Base-by-base conservation (phyloP, 805 yeast species). In the Sungouiella blattae region DNA sequence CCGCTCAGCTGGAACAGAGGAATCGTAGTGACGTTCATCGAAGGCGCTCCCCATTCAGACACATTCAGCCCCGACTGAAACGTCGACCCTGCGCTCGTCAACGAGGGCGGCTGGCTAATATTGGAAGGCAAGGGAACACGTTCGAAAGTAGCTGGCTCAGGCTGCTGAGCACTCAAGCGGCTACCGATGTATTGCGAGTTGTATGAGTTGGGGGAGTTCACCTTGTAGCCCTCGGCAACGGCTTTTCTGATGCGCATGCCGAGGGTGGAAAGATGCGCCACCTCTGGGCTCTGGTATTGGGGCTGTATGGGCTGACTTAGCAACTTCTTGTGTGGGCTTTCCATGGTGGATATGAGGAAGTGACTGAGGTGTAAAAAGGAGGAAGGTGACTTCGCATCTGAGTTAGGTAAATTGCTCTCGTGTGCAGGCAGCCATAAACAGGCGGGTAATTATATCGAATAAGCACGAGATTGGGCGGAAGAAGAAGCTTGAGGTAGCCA, bases 221-320 rank as follows among this genome's bases (percentile, higher is more conserved):
- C 47, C 11, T 48, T 43, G 53, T 80, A 80, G 1, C 88, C 88
- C 28, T 79, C 78, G 22, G 75, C 67, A 3, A 83, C 77, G 2
- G 83, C 69, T 46, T 80, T 79, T 50, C 91, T 71, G 39, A 83
- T 76, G 43, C 87, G 69, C 87, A 80, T 82, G 0, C 87, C 88
- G 5, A 82, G 51, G 0, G 80, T 71, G 26, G 78, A 70, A 16
- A 82, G 64, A 17, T 64, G 57, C 28, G 57, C 66, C 11, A 56
- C 51, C 26, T 53, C 56, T n/a, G 60, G 61, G 50, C 53, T 55
- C 26, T 30, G 49, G 5, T 39, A 47, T 32, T 40, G 46, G 21
- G 58, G 53, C 42, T 49, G 51, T 30, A 54, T 50, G 40, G 42
- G 57, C 43, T 42, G 57, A 59, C 57, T 59, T 66, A 52, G 67